These are phyloP conservation scores for Leccinum pachyderme DNA, from an alignment of 1,284 basidiomycete genomes.

Conservation along the genomic window DNA sequence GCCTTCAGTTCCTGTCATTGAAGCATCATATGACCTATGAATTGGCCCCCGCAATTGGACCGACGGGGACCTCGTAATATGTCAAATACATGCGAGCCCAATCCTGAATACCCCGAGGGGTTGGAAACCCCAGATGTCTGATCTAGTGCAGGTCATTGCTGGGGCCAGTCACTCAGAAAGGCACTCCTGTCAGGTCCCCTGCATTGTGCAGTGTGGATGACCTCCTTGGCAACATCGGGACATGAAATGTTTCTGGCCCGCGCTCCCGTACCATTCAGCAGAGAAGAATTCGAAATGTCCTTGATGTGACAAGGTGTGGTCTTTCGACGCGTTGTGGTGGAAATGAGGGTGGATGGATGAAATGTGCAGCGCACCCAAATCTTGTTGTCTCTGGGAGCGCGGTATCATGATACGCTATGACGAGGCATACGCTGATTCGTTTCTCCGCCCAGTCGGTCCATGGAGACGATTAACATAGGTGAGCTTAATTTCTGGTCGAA, in stretches of 20 bases:
- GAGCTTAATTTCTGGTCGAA: neutral
- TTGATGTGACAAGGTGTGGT: conserved; percentile 21
- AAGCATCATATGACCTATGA: conserved; percentile 11
- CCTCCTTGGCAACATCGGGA: conserved; percentile 18
- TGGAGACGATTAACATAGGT: neutral
- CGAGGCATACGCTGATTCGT: neutral
- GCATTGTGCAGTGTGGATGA: conserved; percentile 12
- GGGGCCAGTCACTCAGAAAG: conserved; percentile 3
- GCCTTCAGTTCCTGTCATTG: conserved; percentile 1
- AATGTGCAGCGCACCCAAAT: conserved; percentile 6
- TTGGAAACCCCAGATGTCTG: neutral
- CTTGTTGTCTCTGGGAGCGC: neutral
- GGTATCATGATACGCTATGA: conserved; percentile 3
- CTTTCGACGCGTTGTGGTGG: conserved; percentile 16
- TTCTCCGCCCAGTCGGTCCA: neutral
- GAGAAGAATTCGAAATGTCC: conserved; percentile 8
- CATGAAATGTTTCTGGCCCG: conserved; percentile 13
- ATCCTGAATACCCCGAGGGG: conserved; percentile 1
- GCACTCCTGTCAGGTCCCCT: conserved; percentile 1
- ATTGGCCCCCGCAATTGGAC: conserved; percentile 5
- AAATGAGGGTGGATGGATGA: conserved; percentile 8
- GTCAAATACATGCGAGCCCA: conserved; percentile 4
- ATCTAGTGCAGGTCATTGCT: conserved; percentile 1
- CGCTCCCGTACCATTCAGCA: neutral
- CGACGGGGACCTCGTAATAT: conserved; percentile 7